A percentile compares a stretch with the other conserved stretches of the same genome.
phyloP scores from a whole-genome alignment of 805 yeast species.

The Suhomyces canberraensis region DNA sequence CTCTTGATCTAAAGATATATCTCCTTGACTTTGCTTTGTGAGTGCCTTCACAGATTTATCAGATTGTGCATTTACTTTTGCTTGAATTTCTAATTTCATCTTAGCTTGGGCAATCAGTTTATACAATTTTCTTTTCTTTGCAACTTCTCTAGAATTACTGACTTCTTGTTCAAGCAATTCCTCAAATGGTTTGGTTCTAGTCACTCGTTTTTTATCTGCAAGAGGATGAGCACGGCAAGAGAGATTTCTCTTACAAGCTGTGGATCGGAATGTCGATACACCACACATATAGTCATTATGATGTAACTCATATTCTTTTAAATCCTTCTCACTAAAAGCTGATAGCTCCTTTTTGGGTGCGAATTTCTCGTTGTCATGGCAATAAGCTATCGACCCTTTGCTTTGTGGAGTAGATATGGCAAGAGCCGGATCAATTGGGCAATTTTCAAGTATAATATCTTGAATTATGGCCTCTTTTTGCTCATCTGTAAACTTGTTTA shows the following conservation, averaged over 20 bases:
- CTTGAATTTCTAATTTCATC: too few relatives aligned
- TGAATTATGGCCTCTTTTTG: too few relatives aligned
- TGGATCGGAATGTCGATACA: background rate
- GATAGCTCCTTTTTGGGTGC: background rate
- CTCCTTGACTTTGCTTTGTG: too few relatives aligned
- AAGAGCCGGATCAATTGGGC: too few relatives aligned
- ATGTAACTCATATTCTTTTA: background rate
- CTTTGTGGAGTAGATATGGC: too few relatives aligned
- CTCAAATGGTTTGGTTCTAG: constrained; percentile 1
- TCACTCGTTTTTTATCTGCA: background rate
- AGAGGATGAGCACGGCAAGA: constrained; percentile 2
- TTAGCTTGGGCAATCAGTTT: background rate
- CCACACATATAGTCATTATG: constrained; percentile 5
- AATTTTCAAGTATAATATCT: too few relatives aligned
- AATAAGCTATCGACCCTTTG: too few relatives aligned
- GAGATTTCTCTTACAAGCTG: constrained; percentile 2
- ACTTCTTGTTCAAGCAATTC: background rate
- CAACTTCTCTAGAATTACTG: background rate
- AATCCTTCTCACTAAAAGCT: background rate
- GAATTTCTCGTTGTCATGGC: background rate
- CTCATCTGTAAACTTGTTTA: too few relatives aligned
- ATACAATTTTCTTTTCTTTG: background rate
- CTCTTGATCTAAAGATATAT: too few relatives aligned
- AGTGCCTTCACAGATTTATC: too few relatives aligned
- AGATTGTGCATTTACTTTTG: too few relatives aligned